A percentile compares a stretch with the other conserved stretches of the same genome.
Evolutionary conservation across 371 early-diverging fungal genomes (phyloP).

Genomic region (Vavraia culicis): DNA sequence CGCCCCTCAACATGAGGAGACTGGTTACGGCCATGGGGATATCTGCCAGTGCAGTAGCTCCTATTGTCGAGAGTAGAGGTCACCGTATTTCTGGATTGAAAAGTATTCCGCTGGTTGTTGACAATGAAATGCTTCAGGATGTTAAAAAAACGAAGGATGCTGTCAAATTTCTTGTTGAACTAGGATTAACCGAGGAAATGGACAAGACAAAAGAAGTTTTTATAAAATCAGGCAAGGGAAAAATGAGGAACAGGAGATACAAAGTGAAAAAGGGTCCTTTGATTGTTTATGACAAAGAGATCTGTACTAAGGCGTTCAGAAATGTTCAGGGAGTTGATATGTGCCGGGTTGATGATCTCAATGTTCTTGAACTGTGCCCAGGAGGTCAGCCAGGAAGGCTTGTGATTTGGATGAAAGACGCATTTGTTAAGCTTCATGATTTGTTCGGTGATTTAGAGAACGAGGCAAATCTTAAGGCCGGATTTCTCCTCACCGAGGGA

Average conservation of each 20-base stretch:
- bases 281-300: constrained; percentile 64
- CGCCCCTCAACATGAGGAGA: constrained; percentile 84
- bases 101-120: constrained; percentile 81
- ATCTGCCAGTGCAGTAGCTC: constrained; percentile 81
- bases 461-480: constrained; percentile 63
- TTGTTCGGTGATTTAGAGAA: constrained; percentile 70
- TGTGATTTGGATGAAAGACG: constrained; percentile 92
- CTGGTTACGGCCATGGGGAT: constrained; percentile 87
- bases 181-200: constrained; percentile 79
- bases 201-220: constrained; percentile 80
- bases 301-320: constrained; percentile 84
- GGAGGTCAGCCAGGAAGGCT: constrained; percentile 98
- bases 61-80: constrained; percentile 89
- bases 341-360: constrained; percentile 61
- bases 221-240: constrained; percentile 90
- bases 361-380: constrained; percentile 90
- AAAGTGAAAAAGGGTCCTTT: constrained; percentile 88
- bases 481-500: constrained; percentile 64
- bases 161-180: constrained; percentile 62
- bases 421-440: constrained; percentile 72
- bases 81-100: constrained; percentile 76
- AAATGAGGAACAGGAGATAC: constrained; percentile 94
- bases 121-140: constrained; percentile 53
- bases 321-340: constrained; percentile 96
- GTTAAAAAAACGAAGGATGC: constrained; percentile 85